phyloP scores from a whole-genome alignment of 2,329 filamentous ascomycete genomes.

The Aureobasidium uvarum region DNA sequence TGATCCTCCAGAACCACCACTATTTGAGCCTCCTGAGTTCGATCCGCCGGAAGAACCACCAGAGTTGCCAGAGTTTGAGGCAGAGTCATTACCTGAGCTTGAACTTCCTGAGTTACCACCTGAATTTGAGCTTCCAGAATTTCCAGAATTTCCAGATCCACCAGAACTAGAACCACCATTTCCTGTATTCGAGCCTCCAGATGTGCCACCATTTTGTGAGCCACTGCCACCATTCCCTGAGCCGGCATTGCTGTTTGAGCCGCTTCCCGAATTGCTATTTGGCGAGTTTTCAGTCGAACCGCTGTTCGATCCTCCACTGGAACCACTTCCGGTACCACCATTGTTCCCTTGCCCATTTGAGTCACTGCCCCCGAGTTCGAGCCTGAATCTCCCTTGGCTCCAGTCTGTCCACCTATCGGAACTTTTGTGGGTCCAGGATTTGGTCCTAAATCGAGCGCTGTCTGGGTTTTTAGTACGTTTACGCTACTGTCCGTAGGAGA shows the following conservation, averaged over 20 bases:
- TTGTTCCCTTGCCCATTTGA: neutral
- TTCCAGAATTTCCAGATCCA: neutral
- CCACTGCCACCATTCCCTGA: neutral
- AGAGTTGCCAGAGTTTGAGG: slow-evolving; percentile 7
- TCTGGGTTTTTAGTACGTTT: neutral
- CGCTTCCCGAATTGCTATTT: neutral
- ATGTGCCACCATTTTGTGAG: neutral
- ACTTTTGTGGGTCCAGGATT: neutral
- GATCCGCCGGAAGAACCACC: slow-evolving; percentile 19
- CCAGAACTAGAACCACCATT: neutral
- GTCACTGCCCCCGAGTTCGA: neutral
- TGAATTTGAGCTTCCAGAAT: neutral
- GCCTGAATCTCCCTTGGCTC: neutral
- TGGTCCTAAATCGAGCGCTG: neutral
- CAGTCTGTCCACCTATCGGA: neutral
- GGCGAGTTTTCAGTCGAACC: neutral
- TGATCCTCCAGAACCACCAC: neutral
- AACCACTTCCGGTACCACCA: neutral
- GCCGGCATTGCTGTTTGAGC: neutral
- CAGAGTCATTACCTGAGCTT: neutral
- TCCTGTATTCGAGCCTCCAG: neutral
- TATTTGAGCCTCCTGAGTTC: neutral
- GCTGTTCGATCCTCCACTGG: neutral
- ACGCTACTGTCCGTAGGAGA: neutral
- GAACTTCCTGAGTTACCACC: neutral